Evolutionary conservation across 2,329 filamentous ascomycete genomes (phyloP).

Genomic region (Sphaerulina musiva): DNA sequence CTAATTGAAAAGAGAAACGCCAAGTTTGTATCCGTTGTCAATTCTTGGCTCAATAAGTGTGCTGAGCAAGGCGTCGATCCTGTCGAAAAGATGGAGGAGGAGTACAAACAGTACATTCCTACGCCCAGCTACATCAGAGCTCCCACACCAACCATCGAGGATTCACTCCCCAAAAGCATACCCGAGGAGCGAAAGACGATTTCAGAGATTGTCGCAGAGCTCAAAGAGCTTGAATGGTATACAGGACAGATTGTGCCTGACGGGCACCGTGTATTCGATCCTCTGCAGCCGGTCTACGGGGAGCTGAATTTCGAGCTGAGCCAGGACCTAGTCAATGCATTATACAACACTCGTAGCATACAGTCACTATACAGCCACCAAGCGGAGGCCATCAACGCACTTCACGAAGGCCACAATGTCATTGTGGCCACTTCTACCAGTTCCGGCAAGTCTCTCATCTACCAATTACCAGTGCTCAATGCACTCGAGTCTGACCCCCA

Average conservation of each 20-base stretch:
- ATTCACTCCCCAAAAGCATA: slow-evolving; percentile 60
- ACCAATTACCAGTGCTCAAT: slow-evolving; percentile 86
- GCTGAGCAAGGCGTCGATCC: slow-evolving; percentile 59
- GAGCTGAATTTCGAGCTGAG: slow-evolving; percentile 80
- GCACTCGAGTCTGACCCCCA: slow-evolving; percentile 70
- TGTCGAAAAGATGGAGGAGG: slow-evolving; percentile 55
- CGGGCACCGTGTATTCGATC: slow-evolving; percentile 83
- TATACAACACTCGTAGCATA: slow-evolving; percentile 88
- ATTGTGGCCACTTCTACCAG: slow-evolving; percentile 93
- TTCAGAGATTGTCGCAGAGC: slow-evolving; percentile 74
- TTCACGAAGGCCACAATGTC: slow-evolving; percentile 75
- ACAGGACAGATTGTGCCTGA: slow-evolving; percentile 87
- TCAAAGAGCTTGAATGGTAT: slow-evolving; percentile 81
- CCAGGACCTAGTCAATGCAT: slow-evolving; percentile 86
- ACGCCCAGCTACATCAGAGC: slow-evolving; percentile 44
- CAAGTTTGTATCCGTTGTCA: slow-evolving; percentile 73
- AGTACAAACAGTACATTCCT: slow-evolving; percentile 59
- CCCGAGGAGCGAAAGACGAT: slow-evolving; percentile 74
- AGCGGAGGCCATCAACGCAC: slow-evolving; percentile 82
- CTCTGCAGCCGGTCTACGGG: slow-evolving; percentile 73
- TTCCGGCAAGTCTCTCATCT: slow-evolving; percentile 96
- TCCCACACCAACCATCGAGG: slow-evolving; percentile 35
- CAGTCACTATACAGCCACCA: slow-evolving; percentile 85
- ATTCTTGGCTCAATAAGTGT: slow-evolving; percentile 70
- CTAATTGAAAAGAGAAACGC: slow-evolving; percentile 84